Evolutionary conservation across 116 monocot genomes (phyloP), one percentile per base, ranked within the genome.

Genomic region (Phalaenopsis hybrid): DNA sequence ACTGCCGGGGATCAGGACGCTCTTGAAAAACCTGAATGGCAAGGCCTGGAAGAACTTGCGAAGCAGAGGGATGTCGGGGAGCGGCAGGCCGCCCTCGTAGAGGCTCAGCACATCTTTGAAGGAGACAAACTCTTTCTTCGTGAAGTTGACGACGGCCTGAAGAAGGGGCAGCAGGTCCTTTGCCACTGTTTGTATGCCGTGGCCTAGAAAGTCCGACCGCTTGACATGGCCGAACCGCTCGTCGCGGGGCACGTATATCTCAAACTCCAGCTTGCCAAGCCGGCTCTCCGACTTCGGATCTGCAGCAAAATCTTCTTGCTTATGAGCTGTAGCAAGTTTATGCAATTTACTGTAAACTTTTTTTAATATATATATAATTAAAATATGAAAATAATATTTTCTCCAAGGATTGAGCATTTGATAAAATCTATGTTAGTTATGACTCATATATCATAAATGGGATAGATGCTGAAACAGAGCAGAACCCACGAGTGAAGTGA

Each of bases 171-270:
- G 57, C 79, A 83, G 44, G 17, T 46, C 6, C 12, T 79, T 10
- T 0, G 72, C 51, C 13, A 83, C 15, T 0, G 79, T 17, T 15
- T 79, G 78, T 25, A 83, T 31, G 1, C 63, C 46, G 12, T 79
- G 48, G 1, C 57, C 73, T 4, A 79, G 57, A 12, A 83, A 83
- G 21, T 83, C 79, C 4, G 79, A 72, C 73, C 34, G 57, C 68
- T 79, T 83, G 1, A 79, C 16, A 18, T 79, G 83, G 0, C 79
- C 79, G 18, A 83, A 79, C 44, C 73, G 45, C 68, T 83, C 83
- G 51, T 83, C 83, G 33, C 83, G 9, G 4, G 83, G 83, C 1
- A 83, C 79, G 9, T 83, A 83, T 25, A 79, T 74, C 31, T 83
- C 44, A 4, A 55, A 55, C 2, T 78, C 79, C 4, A 72, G 44